A percentile compares a stretch with the other conserved stretches of the same genome.
Conservation (phyloP, 768 basidiomycete species). For the Mycena capillaripes region DNA sequence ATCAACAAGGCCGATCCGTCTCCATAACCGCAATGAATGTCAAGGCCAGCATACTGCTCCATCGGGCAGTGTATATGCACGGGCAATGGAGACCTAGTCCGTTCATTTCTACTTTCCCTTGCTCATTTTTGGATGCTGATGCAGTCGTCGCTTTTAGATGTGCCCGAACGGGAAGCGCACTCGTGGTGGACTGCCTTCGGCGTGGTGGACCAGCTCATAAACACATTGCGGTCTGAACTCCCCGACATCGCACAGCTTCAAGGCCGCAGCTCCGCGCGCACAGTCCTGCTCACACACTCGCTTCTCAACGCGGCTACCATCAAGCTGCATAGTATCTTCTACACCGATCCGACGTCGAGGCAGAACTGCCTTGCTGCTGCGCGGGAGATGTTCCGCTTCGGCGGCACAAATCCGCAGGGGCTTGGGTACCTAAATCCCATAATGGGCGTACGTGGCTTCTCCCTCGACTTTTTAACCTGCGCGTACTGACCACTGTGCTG, state of each 20-base stretch:
- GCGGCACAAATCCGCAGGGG: slow-evolving; percentile 54
- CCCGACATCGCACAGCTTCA: slow-evolving; percentile 49
- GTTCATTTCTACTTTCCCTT: slow-evolving; percentile 35
- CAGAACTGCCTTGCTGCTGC: slow-evolving; percentile 60
- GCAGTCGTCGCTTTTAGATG: slow-evolving; percentile 47
- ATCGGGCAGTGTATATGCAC: no score
- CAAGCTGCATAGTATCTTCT: slow-evolving; percentile 66
- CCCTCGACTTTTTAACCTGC: slow-evolving; percentile 6
- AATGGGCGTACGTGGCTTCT: slow-evolving; percentile 58
- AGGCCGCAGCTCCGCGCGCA: slow-evolving; percentile 52
- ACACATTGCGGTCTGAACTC: slow-evolving; percentile 53
- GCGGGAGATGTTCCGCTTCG: slow-evolving; percentile 56
- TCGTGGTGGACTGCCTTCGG: slow-evolving; percentile 60
- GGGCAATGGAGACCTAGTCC: slow-evolving; percentile 57
- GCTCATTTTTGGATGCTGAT: not conserved
- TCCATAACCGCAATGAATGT: no score
- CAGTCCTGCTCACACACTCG: slow-evolving; percentile 61
- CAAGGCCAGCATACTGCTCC: no score
- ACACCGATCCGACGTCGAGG: slow-evolving; percentile 56
- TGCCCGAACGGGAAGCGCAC: slow-evolving; percentile 56
- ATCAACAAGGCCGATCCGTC: no score
- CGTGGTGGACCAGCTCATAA: slow-evolving; percentile 61
- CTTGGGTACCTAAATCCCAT: slow-evolving; percentile 62
- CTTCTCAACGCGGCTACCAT: slow-evolving; percentile 64
- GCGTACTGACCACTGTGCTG: not conserved